These are phyloP conservation scores for Glycine tomentella DNA, from an alignment of 306 rosid genomes.

Conservation along the genomic window DNA sequence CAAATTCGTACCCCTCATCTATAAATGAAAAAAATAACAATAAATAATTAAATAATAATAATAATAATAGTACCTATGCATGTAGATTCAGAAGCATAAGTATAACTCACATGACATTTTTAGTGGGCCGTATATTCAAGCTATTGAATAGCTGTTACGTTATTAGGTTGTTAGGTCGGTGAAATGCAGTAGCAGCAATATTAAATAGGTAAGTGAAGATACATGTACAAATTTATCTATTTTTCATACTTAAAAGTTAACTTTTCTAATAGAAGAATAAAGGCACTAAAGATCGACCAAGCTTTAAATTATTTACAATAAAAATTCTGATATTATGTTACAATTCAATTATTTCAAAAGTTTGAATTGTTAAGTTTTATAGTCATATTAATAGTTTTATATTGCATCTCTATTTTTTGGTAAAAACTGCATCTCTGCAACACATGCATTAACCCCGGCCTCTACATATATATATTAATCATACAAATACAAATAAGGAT, in stretches of 20 bases:
- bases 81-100: neutral
- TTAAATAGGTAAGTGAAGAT: neutral
- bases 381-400: too few relatives aligned
- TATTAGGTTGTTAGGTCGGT: conserved; percentile 14
- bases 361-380: neutral
- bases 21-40: neutral
- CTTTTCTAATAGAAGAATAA: neutral
- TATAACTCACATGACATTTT: conserved; percentile 21
- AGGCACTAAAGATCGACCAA: neutral
- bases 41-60: neutral
- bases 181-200: conserved; percentile 13
- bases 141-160: conserved; percentile 6
- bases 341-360: neutral
- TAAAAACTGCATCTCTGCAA: neutral
- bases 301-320: neutral
- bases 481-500: neutral
- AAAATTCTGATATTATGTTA: neutral
- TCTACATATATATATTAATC: neutral
- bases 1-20: neutral
- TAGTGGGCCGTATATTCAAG: neutral
- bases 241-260: neutral
- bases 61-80: neutral
- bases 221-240: neutral
- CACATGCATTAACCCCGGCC: neutral
- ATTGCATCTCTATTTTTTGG: too few relatives aligned